Evolutionary conservation across 805 yeast species (phyloP).

Genomic region (Myxozyma neotropica): DNA sequence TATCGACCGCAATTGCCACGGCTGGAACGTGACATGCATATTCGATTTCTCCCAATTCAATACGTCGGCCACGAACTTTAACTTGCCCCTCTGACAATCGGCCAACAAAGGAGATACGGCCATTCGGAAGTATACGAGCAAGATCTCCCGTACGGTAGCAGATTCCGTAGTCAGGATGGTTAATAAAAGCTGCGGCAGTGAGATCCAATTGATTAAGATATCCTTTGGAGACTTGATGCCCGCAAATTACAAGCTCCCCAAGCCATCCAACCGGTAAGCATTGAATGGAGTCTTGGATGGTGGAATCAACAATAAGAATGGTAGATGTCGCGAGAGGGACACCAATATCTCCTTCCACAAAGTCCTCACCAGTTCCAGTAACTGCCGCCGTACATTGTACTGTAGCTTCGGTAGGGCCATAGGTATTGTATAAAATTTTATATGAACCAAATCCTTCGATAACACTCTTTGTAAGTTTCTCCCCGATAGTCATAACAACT

Average conservation of each 20-base stretch:
- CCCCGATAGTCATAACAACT: constrained; percentile 36
- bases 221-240: constrained; percentile 39
- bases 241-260: constrained; percentile 40
- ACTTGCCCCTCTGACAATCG: constrained; percentile 39
- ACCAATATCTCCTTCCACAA: constrained; percentile 32
- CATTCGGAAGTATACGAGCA: constrained; percentile 34
- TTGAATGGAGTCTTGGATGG: background rate
- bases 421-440: constrained; percentile 31
- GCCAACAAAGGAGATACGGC: constrained; percentile 35
- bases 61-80: constrained; percentile 41
- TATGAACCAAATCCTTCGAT: constrained; percentile 32
- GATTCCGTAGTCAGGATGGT: constrained; percentile 22
- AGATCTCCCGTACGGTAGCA: constrained; percentile 40
- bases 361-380: constrained; percentile 15
- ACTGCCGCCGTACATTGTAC: constrained; percentile 36
- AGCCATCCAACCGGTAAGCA: constrained; percentile 37
- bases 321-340: constrained; percentile 28
- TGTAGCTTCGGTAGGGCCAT: constrained; percentile 39
- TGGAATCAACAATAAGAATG: constrained; percentile 21
- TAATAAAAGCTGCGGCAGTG: constrained; percentile 34
- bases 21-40: constrained; percentile 18
- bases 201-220: constrained; percentile 36
- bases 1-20: constrained; percentile 15
- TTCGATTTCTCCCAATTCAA: constrained; percentile 42
- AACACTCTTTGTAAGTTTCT: constrained; percentile 32